Conservation (phyloP, 2,329 filamentous ascomycete species). For the Aaosphaeria pasadenensis region DNA sequence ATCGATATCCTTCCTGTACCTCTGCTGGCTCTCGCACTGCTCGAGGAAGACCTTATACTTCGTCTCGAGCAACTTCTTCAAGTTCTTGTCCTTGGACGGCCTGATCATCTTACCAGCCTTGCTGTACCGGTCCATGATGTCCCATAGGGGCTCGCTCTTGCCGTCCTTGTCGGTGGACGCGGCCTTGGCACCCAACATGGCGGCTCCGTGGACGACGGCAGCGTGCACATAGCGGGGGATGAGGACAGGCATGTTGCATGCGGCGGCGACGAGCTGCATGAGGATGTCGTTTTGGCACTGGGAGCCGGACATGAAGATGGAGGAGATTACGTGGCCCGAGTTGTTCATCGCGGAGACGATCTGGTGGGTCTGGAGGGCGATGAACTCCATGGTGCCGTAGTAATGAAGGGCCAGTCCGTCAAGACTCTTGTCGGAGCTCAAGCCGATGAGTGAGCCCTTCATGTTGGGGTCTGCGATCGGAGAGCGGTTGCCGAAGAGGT, state of each 20-base stretch:
- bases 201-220: conserved; percentile 94
- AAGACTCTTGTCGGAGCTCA: conserved; percentile 81
- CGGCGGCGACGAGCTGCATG: conserved; percentile 87
- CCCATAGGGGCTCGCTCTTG: conserved; percentile 84
- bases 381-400: conserved; percentile 97
- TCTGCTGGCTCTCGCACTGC: conserved; percentile 81
- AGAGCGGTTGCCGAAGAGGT: conserved; percentile 94
- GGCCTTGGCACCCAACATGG: conserved; percentile 98
- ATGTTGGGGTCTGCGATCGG: conserved; percentile 91
- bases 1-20: conserved; percentile 77
- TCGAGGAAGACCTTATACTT: conserved; percentile 98
- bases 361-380: conserved; percentile 92
- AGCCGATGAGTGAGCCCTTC: conserved; percentile 83
- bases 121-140: conserved; percentile 96
- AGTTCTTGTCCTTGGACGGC: conserved; percentile 66
- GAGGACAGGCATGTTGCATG: conserved; percentile 86
- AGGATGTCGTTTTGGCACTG: conserved; percentile 95
- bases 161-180: conserved; percentile 76
- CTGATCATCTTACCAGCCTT: conserved; percentile 84
- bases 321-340: conserved; percentile 79
- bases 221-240: conserved; percentile 93
- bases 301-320: conserved; percentile 98
- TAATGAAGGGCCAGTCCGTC: conserved; percentile 89
- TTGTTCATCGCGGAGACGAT: conserved; percentile 94
- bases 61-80: conserved; percentile 76